Evolutionary conservation across 352 stramenopile genomes (phyloP), one percentile per base, ranked within the genome.

Genomic region (Pythium volutum): DNA sequence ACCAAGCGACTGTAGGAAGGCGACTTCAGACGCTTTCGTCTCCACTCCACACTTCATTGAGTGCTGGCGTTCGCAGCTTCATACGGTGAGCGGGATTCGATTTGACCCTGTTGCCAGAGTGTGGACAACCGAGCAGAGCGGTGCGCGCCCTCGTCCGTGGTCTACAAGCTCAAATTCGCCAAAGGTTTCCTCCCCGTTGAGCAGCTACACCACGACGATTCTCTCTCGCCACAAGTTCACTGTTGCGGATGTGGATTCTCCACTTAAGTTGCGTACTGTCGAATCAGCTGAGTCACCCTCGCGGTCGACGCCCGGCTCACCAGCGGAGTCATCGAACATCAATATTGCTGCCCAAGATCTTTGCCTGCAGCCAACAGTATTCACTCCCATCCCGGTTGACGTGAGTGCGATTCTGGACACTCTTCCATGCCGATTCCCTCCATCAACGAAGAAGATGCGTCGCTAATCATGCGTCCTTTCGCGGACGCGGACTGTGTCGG

Each of bases 41-140:
- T 67, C 70, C 22, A 82, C 71, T 3, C 69, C 72, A 10, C 67
- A 82, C 33, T 75, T 74, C 39, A 76, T 80, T 33, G 69, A 82
- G 23, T 75, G 69, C 36, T 79, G 63, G 47, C 64, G 66, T 2
- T 74, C 69, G 9, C 56, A 75, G 26, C 53, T 82, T 22, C 23
- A 25, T 3, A 4, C 33, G 4, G 22, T 58, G 22, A 36, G 11
- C 1, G 51, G 51, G 7, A 18, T 46, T 2, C 6, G 4, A 7
- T 58, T 47, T 23, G 51, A 58, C 25, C 12, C 11, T 27, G 25
- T 46, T 14, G 26, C 33, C 4, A 6, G 51, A 7, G 15, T 26
- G 4, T 58, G 33, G 51, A 48, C 23, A 8, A 15, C 20, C 20
- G 11, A 20, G 34, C 12, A 16, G 3, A 12, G 16, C 4, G 2